These are phyloP conservation scores for Allodekkera sacchari DNA, from an alignment of 805 yeast species.

Conservation along the genomic window DNA sequence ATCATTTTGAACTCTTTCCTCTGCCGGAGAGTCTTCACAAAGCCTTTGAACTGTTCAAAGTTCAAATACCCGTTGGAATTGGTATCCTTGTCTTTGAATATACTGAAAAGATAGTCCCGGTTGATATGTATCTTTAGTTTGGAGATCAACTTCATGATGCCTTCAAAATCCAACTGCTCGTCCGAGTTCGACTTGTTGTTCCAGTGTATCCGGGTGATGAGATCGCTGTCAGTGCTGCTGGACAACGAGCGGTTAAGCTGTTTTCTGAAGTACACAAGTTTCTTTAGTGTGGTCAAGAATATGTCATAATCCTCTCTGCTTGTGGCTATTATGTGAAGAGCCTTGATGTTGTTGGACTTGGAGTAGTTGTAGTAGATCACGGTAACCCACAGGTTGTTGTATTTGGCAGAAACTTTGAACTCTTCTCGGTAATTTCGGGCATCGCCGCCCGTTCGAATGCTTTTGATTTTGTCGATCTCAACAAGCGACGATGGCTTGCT, in stretches of 20 bases:
- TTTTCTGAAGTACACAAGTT: constrained; percentile 47
- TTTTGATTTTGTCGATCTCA: constrained; percentile 55
- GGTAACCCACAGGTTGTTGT: constrained; percentile 68
- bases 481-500: constrained; percentile 36
- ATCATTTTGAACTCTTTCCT: constrained; percentile 54
- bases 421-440: constrained; percentile 86
- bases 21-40: constrained; percentile 58
- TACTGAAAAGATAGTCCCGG: constrained; percentile 33
- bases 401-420: constrained; percentile 60
- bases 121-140: constrained; percentile 70
- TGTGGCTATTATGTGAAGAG: constrained; percentile 69
- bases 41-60: constrained; percentile 66
- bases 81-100: constrained; percentile 49
- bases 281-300: constrained; percentile 46
- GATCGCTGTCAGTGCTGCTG: constrained; percentile 33
- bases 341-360: constrained; percentile 57
- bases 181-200: constrained; percentile 29
- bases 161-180: constrained; percentile 48
- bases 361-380: constrained; percentile 58
- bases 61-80: constrained; percentile 43
- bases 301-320: constrained; percentile 42
- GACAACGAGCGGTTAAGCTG: constrained; percentile 54
- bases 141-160: constrained; percentile 56
- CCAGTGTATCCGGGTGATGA: constrained; percentile 54
- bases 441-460: constrained; percentile 53